Evolutionary conservation across 2,329 filamentous ascomycete species (phyloP), one percentile per base, ranked within the genome.

Genomic region (Sclerotinia nivalis): DNA sequence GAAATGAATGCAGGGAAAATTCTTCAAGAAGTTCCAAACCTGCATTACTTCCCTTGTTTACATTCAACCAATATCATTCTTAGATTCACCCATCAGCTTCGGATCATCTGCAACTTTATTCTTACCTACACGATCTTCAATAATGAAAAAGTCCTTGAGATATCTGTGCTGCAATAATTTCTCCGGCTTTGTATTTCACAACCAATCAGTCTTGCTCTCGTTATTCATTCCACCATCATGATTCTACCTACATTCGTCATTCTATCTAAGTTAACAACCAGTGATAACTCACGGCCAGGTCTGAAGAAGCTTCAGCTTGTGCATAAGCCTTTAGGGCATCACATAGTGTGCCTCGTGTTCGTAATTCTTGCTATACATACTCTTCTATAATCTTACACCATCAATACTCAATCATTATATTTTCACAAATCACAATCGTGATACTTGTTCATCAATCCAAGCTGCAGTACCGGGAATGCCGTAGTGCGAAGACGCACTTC

Each of bases 1-100:
- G 47, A 47, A 58, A 56, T 22, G 28, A 22, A 56, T 49, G 60
- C 43, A 49, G 43, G 43, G 40, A 37, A 50, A 49, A 62, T 49
- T 64, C 45, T 64, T 64, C 60, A 50, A n/a, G 43, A 64, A 37
- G 20, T 20, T 12, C 31, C 9, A 25, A 25, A 37, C 50, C 12
- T 62, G 20, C 43, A 47, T 34, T 12, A 20, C 18, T 31, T 22
- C 22, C 56, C 4, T 25, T 31, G 28, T 34, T 34, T 64, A 10
- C 18, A 25, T 34, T 64, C 60, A 64, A 37, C 60, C 60, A 50
- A 64, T 62, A 37, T 50, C 22, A 0, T 62, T 13, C 3, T 34
- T 37, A 7, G 13, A 64, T 64, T 4, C 60, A 50, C 25, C 22
- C 31, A 50, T 47, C 60, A 64, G 28, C 4, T 62, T 62, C 45